These are phyloP conservation scores for Arthrobotrys pseudoclavata DNA, from an alignment of 2,329 filamentous ascomycete species.

Conservation along the genomic window DNA sequence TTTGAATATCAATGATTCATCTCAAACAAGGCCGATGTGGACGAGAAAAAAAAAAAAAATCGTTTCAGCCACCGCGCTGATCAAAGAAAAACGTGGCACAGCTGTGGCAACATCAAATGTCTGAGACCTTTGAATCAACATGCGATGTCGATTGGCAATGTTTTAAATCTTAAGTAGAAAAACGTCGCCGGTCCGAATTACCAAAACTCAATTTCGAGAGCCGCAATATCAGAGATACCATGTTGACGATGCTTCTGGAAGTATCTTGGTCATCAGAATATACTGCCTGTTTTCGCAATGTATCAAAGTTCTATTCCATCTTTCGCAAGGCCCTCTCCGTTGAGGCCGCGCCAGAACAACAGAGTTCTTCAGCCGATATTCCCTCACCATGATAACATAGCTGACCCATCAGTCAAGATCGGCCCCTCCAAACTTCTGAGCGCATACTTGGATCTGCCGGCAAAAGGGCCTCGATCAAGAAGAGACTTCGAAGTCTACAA, in stretches of 20 bases:
- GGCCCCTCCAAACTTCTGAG: conserved; percentile 37
- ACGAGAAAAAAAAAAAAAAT: conserved; percentile 1
- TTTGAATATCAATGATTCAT: conserved; percentile 18
- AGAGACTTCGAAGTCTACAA: conserved; percentile 42
- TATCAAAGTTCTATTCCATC: neutral
- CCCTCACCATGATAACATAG: neutral
- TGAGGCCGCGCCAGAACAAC: neutral
- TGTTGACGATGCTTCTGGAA: conserved; percentile 24
- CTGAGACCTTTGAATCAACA: conserved; percentile 3
- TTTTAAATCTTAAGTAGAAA: conserved; percentile 14
- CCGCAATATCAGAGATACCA: neutral
- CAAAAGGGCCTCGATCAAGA: conserved; percentile 21
- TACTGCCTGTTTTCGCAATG: neutral
- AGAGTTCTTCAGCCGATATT: conserved; percentile 12
- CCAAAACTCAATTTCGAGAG: conserved; percentile 3
- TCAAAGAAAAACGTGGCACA: conserved; percentile 28
- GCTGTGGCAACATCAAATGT: conserved; percentile 14
- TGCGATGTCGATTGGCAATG: conserved; percentile 10
- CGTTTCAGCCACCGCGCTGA: conserved; percentile 47
- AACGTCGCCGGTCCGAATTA: conserved; percentile 6
- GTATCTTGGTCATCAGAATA: conserved; percentile 7
- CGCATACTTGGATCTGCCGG: conserved; percentile 41
- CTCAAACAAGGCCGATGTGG: conserved; percentile 3
- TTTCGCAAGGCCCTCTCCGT: conserved; percentile 2
- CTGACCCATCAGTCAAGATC: conserved; percentile 42